Evolutionary conservation across 2,329 filamentous ascomycete species (phyloP).

Genomic region (Teratosphaeriaceae sp.): DNA sequence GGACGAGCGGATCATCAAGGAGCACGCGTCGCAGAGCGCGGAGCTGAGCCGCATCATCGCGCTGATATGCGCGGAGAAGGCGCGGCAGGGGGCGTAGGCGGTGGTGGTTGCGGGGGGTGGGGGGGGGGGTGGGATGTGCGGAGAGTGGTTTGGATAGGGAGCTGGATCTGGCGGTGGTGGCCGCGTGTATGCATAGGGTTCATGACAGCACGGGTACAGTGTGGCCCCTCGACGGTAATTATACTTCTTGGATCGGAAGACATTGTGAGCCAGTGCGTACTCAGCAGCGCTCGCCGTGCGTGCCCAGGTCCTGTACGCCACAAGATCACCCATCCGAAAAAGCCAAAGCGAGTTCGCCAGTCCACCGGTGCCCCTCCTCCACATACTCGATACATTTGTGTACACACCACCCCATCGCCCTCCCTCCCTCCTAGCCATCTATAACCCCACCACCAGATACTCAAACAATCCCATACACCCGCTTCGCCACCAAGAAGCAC

Average conservation of each 20-base stretch:
- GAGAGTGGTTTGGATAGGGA: background rate
- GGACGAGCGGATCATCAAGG: slow-evolving; percentile 41
- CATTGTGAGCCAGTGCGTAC: no score
- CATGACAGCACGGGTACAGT: background rate
- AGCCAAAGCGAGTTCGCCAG: no score
- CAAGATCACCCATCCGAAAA: no score
- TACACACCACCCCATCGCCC: background rate
- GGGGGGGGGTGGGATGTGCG: background rate
- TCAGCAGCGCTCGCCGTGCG: no score
- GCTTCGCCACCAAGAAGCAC: slow-evolving; percentile 77
- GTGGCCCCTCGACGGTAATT: no score
- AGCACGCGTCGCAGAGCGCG: slow-evolving; percentile 44
- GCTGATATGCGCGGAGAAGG: slow-evolving; percentile 47
- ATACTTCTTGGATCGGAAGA: no score
- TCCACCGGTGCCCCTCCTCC: background rate
- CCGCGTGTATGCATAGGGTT: background rate
- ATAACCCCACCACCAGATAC: background rate
- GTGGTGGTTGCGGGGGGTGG: no score
- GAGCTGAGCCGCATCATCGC: slow-evolving; percentile 45
- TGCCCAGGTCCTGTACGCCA: no score
- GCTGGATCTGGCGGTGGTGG: background rate
- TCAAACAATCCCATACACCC: slow-evolving; percentile 72
- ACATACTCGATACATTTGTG: no score
- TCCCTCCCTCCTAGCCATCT: background rate
- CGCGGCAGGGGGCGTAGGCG: slow-evolving; percentile 38